These are phyloP conservation scores for Phytophthora capsici DNA, from an alignment of 352 stramenopile species.

Conservation along the genomic window DNA sequence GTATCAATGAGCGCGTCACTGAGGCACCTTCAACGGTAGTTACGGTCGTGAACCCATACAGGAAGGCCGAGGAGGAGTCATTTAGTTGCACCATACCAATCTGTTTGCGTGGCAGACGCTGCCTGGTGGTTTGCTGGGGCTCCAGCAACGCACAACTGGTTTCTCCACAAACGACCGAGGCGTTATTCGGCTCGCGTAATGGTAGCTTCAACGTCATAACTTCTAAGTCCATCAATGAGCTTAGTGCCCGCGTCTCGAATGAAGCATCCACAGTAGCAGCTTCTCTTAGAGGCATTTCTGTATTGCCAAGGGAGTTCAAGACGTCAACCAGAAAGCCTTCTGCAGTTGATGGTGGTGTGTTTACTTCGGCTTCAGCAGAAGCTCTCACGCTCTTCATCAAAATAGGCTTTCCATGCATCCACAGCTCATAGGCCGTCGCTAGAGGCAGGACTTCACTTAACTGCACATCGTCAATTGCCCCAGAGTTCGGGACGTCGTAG, in stretches of 20 bases:
- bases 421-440: slow-evolving; percentile 37
- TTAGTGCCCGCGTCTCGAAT: slow-evolving; percentile 32
- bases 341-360: slow-evolving; percentile 7
- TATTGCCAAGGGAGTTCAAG: slow-evolving; percentile 12
- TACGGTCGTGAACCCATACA: slow-evolving; percentile 45
- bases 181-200: slow-evolving; percentile 17
- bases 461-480: background rate
- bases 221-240: slow-evolving; percentile 38
- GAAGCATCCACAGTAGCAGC: slow-evolving; percentile 27
- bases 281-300: slow-evolving; percentile 17
- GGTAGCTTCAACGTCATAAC: slow-evolving; percentile 37
- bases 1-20: slow-evolving; percentile 20
- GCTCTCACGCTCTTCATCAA: slow-evolving; percentile 20
- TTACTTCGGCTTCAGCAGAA: background rate
- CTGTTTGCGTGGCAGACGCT: slow-evolving; percentile 36
- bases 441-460: slow-evolving; percentile 33
- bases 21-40: slow-evolving; percentile 8
- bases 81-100: slow-evolving; percentile 33
- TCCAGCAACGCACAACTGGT: slow-evolving; percentile 33
- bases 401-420: slow-evolving; percentile 30
- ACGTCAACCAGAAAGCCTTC: slow-evolving; percentile 25
- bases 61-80: slow-evolving; percentile 29
- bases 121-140: background rate
- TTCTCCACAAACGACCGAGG: slow-evolving; percentile 31
- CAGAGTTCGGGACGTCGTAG: slow-evolving; percentile 24